Evolutionary conservation across 331 rosid genomes (phyloP), one percentile per base, ranked within the genome.

Genomic region (Rosa hybrid): DNA sequence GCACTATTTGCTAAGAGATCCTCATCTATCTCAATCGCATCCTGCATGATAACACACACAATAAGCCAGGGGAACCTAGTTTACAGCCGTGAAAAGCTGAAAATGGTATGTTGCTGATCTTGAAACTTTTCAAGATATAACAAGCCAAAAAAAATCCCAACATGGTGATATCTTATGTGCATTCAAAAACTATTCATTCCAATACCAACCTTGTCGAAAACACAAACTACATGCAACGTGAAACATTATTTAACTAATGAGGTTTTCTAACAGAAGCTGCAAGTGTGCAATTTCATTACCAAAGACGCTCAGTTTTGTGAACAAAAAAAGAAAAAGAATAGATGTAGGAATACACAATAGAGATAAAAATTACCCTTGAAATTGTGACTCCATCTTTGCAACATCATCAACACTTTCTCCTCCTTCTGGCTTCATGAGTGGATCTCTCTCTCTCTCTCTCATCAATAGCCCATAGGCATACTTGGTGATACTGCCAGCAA

Each of bases 341-440:
- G 4, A 16, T 53, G 25, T 8, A 1, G 27, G 7, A 27, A 21
- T 38, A 7, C 9, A 11, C 30, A 27, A 62, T 74, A 53, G 27
- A 46, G 41, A 7, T 44, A 74, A 42, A 59, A 14, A 41, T 50
- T 85, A 93, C 99, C 99, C 98, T 81, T 86, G 82, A 83, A 88
- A 95, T 79, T 89, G 91, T 0, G 90, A 90, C 72, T 95, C 99
- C 56, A 88, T 84, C 17, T 46, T 53, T 76, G 82, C 73, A 87
- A 95, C 98, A 86, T 91, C 98, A 81, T 89, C 84, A 6, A 91
- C 96, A 68, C 98, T 89, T 84, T 95, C 99, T 68, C 98, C 99
- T 83, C 94, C 27, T 25, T 25, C 27, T 25, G 27, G 27, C 27
- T 25, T 25, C 97, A 54, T 81, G 74, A 90, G 48, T 83, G 98